These are phyloP conservation scores for Cyamopsis tetragonoloba DNA, from an alignment of 306 rosid species.

Conservation along the genomic window DNA sequence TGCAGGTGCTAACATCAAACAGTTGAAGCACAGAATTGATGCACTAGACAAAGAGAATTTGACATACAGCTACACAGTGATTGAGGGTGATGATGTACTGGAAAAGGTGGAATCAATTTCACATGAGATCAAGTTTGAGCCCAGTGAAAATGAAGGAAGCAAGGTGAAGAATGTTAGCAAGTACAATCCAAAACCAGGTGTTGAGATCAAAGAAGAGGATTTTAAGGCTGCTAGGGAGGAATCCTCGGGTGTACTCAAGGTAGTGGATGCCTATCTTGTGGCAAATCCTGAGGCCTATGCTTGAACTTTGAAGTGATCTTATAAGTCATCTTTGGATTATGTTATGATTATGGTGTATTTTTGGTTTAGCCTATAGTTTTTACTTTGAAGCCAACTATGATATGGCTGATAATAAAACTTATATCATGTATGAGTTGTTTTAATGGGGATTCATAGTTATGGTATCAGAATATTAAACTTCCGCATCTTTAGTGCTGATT, in stretches of 20 bases:
- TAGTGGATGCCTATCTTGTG: constrained; percentile 39
- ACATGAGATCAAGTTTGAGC: constrained; percentile 37
- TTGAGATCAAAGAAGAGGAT: constrained; percentile 41
- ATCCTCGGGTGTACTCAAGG: constrained; percentile 17
- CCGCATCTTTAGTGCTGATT: no score
- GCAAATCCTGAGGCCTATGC: constrained; percentile 39
- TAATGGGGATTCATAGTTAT: background rate
- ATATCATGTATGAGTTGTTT: background rate
- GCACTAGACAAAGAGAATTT: constrained; percentile 33
- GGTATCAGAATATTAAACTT: background rate
- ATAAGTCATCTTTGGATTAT: background rate
- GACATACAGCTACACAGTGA: constrained; percentile 22
- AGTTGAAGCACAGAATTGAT: constrained; percentile 40
- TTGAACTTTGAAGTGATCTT: constrained; percentile 18
- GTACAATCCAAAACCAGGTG: constrained; percentile 35
- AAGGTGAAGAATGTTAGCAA: constrained; percentile 22
- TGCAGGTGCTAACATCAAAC: constrained; percentile 25
- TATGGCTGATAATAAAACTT: constrained; percentile 34
- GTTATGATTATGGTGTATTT: background rate
- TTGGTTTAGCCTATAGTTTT: background rate
- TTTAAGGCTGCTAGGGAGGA: constrained; percentile 30
- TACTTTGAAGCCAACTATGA: constrained; percentile 21
- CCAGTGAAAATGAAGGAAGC: constrained; percentile 29
- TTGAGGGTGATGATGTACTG: constrained; percentile 27
- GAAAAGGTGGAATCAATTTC: constrained; percentile 28